Base-by-base conservation (phyloP, 2,329 filamentous ascomycete species). In the Ophiobolus disseminans region DNA sequence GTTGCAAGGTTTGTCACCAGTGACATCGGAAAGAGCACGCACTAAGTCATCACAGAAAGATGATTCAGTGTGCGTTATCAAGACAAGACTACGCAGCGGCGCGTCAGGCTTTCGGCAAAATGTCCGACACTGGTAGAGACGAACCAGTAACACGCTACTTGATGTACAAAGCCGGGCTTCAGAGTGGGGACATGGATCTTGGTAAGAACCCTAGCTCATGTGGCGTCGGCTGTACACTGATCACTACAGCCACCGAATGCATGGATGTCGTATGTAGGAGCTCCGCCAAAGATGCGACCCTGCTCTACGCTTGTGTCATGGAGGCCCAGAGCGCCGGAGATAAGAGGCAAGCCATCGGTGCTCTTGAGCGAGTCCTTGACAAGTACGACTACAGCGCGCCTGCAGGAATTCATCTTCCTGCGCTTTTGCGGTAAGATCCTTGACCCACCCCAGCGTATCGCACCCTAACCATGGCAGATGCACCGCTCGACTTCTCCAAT, bases 251-350 rank as follows among this genome's bases (percentile, higher is more conserved):
- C n/a, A 71, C 77, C 16, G 79, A 85, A 36, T 90, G 86, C 62
- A 79, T 96, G 2, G 76, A 84, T 20, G 69, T 74, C 2, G 75
- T 96, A 20, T 81, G 79, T 45, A 77, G 77, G n/a, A 68, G 76
- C 5, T 76, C 79, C 0, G 68, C 76, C 1, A 78, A 81, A 17
- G 81, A 86, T 25, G 76, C 78, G 16, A 84, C 85, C 11, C 82
- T 91, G 34, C 77, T 97, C 1, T 91, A 92, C 56, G 89, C 90
- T 1, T 96, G 91, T 60, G 83, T 90, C 17, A 75, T 90, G 21
- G 90, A 95, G 68, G 88, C 90, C 2, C 86, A 91, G 40, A 78
- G 84, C 53, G 76, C 77, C 1, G 84, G 85, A 0, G 83, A 90
- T 52, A 85, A 81, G 40, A 54, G 76, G 0, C 84, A 87, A 54